phyloP scores from a whole-genome alignment of 2,329 filamentous ascomycete genomes.

The Acarospora socialis region DNA sequence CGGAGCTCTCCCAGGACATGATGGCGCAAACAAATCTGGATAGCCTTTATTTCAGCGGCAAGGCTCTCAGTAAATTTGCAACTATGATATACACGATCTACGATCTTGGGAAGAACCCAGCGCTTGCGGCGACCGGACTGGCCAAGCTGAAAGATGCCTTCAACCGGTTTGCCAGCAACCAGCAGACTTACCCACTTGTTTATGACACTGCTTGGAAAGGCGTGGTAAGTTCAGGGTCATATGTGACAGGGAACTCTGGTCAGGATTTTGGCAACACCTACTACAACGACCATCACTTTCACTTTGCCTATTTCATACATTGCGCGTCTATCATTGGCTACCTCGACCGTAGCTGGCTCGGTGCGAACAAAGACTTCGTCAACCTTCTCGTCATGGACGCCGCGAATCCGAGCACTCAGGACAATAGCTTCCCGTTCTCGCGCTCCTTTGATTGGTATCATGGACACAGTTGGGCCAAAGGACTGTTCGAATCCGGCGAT shows the following conservation, averaged over 20 bases:
- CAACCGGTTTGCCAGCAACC: slow-evolving; percentile 46
- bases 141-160: slow-evolving; percentile 52
- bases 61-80: slow-evolving; percentile 67
- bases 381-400: slow-evolving; percentile 72
- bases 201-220: slow-evolving; percentile 59
- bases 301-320: slow-evolving; percentile 75
- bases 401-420: slow-evolving; percentile 58
- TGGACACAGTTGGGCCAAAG: slow-evolving; percentile 82
- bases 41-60: slow-evolving; percentile 90
- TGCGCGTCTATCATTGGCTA: slow-evolving; percentile 70
- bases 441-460: slow-evolving; percentile 88
- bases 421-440: slow-evolving; percentile 66
- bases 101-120: slow-evolving; percentile 46
- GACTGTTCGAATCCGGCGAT: slow-evolving; percentile 38
- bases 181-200: slow-evolving; percentile 46
- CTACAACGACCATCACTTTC: slow-evolving; percentile 52
- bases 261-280: slow-evolving; percentile 77
- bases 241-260: slow-evolving; percentile 51
- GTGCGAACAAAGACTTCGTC: slow-evolving; percentile 61
- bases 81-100: slow-evolving; percentile 50
- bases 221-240: slow-evolving; percentile 61
- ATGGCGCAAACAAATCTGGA: slow-evolving; percentile 56
- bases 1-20: slow-evolving; percentile 66
- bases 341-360: slow-evolving; percentile 62
- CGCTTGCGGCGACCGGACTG: slow-evolving; percentile 44